phyloP scores from a whole-genome alignment of 148 eudicot species.

The Chenopodium berlandieri region DNA sequence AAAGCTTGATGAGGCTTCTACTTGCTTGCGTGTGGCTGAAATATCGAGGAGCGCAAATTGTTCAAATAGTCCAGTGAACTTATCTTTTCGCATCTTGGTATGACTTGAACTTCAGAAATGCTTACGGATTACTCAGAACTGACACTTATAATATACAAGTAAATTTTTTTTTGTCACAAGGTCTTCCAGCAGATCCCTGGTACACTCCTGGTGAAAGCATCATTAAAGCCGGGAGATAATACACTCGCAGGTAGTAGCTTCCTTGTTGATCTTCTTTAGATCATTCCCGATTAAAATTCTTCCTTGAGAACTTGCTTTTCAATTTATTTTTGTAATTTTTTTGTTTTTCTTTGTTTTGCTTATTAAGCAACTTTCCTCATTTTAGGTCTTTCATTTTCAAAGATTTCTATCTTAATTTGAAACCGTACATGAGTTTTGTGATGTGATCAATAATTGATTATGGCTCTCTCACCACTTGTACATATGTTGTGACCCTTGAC shows the following conservation, averaged over 20 bases:
- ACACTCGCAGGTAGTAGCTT: conserved; percentile 43
- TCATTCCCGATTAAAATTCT: neutral
- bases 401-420: neutral
- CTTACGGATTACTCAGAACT: neutral
- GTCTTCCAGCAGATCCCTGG: conserved; percentile 95
- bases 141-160: neutral
- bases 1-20: conserved; percentile 26
- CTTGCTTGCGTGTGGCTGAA: conserved; percentile 21
- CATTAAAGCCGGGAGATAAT: conserved; percentile 48
- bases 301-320: neutral
- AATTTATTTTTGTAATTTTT: too few relatives aligned
- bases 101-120: conserved; percentile 7
- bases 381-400: neutral
- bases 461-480: neutral
- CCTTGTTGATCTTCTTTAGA: neutral
- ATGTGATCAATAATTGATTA: neutral
- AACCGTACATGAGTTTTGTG: conserved; percentile 1
- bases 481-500: neutral
- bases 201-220: conserved; percentile 78
- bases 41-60: conserved; percentile 26
- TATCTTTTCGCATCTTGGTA: conserved; percentile 66
- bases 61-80: conserved; percentile 17
- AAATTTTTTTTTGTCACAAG: conserved; percentile 30
- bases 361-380: too few relatives aligned
- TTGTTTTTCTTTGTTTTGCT: neutral